Conservation (phyloP, 2,329 filamentous ascomycete species). For the Claviceps citrina region DNA sequence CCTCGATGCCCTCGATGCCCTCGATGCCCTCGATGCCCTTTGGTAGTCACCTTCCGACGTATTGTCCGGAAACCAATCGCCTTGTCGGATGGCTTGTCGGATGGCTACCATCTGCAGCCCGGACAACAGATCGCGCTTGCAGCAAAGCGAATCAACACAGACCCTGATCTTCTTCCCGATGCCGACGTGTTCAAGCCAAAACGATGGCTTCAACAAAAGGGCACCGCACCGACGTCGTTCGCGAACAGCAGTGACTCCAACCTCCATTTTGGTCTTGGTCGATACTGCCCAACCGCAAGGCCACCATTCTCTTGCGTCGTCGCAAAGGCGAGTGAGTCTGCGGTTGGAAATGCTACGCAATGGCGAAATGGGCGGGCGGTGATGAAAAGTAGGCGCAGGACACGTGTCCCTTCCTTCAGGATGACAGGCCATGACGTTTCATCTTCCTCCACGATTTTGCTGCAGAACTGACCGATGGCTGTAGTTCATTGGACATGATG, state of each 20-base stretch:
- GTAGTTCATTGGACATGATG: too few relatives aligned
- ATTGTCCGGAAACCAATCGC: constrained; percentile 6
- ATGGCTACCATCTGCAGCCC: constrained; percentile 5
- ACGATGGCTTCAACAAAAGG: constrained; percentile 5
- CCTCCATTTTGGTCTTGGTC: constrained; percentile 9
- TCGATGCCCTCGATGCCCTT: too few relatives aligned
- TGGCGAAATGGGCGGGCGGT: too few relatives aligned
- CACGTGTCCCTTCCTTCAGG: too few relatives aligned
- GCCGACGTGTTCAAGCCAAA: constrained; percentile 5
- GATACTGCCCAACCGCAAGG: constrained; percentile 7
- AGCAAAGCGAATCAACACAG: constrained; percentile 6
- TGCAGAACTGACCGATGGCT: too few relatives aligned
- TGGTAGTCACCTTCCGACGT: constrained; percentile 8
- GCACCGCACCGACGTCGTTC: constrained; percentile 3
- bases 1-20: too few relatives aligned
- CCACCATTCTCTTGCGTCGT: constrained; percentile 6
- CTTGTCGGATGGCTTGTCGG: constrained; percentile 8
- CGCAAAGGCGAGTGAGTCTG: too few relatives aligned
- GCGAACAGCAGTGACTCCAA: constrained; percentile 8
- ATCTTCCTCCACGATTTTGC: too few relatives aligned
- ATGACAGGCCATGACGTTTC: too few relatives aligned
- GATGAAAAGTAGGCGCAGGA: too few relatives aligned
- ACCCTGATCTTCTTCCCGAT: constrained; percentile 1
- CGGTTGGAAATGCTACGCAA: too few relatives aligned
- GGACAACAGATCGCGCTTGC: constrained; percentile 8